Evolutionary conservation across 2,329 filamentous ascomycete species (phyloP).

Genomic region (Drechslerella coelobrocha): DNA sequence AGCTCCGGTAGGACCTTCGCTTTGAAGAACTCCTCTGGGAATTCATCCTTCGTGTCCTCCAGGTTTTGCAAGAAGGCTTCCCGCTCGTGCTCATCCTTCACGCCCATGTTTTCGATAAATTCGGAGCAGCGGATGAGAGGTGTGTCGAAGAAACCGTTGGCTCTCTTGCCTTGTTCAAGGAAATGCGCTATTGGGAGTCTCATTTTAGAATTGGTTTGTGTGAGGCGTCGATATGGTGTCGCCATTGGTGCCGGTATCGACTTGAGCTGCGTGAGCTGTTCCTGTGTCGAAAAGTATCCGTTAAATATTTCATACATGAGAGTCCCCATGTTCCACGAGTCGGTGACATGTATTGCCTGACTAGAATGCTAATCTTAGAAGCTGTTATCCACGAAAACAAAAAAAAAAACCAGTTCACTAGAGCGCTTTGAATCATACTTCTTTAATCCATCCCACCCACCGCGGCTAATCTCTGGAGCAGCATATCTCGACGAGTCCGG

Average conservation of each 20-base stretch:
- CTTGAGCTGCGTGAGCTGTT: conserved; percentile 85
- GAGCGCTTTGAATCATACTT: conserved; percentile 66
- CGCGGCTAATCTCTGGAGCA: conserved; percentile 82
- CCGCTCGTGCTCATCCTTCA: conserved; percentile 83
- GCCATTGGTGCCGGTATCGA: conserved; percentile 88
- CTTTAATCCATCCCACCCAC: conserved; percentile 92
- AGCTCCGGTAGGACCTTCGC: conserved; percentile 94
- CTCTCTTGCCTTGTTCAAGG: conserved; percentile 82
- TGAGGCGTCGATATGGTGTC: conserved; percentile 84
- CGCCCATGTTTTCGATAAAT: conserved; percentile 86
- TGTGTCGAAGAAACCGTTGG: conserved; percentile 88
- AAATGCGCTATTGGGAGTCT: conserved; percentile 84
- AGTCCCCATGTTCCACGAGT: conserved; percentile 84
- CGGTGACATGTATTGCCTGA: conserved; percentile 66
- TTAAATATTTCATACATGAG: conserved; percentile 92
- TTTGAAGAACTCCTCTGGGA: conserved; percentile 97
- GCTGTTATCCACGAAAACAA: neutral
- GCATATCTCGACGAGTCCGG: conserved; percentile 85
- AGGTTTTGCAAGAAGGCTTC: conserved; percentile 85
- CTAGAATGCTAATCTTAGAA: conserved; percentile 31
- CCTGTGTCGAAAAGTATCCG: conserved; percentile 75
- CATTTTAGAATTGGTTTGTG: conserved; percentile 87
- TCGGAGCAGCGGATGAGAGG: conserved; percentile 90
- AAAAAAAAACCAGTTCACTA: neutral
- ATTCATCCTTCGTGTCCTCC: conserved; percentile 86